phyloP scores from a whole-genome alignment of 75 land plant species.

The Cunninghamia lanceolata region DNA sequence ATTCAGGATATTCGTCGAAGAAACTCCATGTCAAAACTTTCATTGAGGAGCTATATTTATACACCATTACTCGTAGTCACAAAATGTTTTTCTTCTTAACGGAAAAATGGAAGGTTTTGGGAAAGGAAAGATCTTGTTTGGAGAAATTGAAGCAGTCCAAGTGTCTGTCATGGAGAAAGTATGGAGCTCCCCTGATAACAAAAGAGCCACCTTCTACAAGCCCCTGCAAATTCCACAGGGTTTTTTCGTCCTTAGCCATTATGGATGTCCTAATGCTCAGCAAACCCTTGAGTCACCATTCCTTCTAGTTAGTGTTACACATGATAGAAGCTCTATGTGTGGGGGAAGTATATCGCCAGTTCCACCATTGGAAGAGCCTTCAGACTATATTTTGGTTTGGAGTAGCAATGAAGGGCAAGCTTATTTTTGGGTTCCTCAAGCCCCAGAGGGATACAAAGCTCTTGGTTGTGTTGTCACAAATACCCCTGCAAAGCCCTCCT shows the following conservation, averaged over 20 bases:
- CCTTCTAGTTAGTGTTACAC: background rate
- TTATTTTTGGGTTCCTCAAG: constrained; percentile 32
- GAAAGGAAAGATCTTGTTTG: constrained; percentile 15
- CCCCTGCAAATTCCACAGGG: constrained; percentile 32
- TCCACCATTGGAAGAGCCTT: constrained; percentile 20
- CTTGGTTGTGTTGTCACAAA: constrained; percentile 31
- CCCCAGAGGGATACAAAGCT: constrained; percentile 36
- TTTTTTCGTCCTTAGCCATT: constrained; percentile 17
- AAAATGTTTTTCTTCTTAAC: no score
- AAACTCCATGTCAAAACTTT: no score
- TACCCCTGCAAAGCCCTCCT: constrained; percentile 12
- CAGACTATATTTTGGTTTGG: constrained; percentile 32
- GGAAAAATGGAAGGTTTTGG: constrained; percentile 15
- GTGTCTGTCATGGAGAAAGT: constrained; percentile 19
- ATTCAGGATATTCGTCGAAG: no score
- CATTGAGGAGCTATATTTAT: no score
- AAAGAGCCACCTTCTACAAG: constrained; percentile 29
- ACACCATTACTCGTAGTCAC: no score
- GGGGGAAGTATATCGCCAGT: background rate
- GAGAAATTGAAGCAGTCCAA: constrained; percentile 21
- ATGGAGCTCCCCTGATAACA: constrained; percentile 14
- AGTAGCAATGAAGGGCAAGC: constrained; percentile 19
- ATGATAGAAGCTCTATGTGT: background rate
- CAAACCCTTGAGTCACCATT: background rate
- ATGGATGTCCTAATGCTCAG: constrained; percentile 14